Conservation (phyloP, 139 green algal genomes). For the Desmodesmus armatus region DNA sequence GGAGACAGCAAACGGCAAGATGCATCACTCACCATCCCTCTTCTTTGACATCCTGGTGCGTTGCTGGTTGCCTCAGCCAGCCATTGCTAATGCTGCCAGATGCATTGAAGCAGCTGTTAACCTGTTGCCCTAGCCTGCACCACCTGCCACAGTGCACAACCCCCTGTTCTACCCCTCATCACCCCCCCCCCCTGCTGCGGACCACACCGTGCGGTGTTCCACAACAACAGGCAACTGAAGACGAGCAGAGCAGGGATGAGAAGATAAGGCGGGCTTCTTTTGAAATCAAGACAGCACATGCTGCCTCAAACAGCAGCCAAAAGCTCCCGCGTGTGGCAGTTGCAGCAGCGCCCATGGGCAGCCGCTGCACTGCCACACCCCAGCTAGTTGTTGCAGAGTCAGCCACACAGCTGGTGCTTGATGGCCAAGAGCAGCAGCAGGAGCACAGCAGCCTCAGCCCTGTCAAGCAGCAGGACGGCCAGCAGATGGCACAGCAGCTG, state of each 20-base stretch:
- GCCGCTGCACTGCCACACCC: neutral
- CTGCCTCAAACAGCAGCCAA: neutral
- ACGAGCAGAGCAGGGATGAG: constrained; percentile 32
- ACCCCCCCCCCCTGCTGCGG: no score
- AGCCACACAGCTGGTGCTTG: neutral
- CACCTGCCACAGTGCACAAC: no score
- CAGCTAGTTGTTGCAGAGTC: no score
- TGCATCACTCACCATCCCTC: constrained; percentile 36
- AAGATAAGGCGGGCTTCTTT: constrained; percentile 34
- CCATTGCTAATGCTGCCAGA: no score
- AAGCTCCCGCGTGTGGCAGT: neutral
- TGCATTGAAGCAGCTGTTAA: no score
- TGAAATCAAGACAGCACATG: constrained; percentile 16
- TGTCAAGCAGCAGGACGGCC: neutral
- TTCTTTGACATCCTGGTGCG: constrained; percentile 47
- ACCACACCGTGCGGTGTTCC: no score
- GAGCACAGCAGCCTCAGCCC: neutral
- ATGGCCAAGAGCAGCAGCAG: neutral
- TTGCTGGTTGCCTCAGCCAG: neutral
- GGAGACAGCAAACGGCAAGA: neutral
- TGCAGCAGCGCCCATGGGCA: neutral
- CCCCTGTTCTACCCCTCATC: no score
- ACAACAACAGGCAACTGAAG: constrained; percentile 35
- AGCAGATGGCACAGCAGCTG: neutral
- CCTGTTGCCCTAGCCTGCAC: no score